These are phyloP conservation scores for Flaveria linearis DNA, from an alignment of 129 eudicot species.

Conservation along the genomic window DNA sequence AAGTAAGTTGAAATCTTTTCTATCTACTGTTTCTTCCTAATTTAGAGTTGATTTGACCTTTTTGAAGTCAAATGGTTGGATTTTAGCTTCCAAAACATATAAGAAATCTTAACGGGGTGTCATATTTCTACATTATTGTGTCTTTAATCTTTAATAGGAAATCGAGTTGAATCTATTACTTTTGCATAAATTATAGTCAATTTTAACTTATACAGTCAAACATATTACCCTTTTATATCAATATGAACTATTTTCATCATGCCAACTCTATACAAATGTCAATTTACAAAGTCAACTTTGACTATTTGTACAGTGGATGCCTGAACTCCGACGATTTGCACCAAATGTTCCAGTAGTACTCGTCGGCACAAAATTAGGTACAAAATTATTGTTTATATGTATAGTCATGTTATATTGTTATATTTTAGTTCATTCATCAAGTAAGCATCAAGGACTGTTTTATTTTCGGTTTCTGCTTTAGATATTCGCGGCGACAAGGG, in stretches of 20 bases:
- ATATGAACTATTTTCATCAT: neutral
- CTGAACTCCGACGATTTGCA: constrained; percentile 94
- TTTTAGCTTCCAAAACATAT: neutral
- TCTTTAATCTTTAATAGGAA: neutral
- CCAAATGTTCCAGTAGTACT: constrained; percentile 97
- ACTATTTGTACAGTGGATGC: constrained; percentile 83
- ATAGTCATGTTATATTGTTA: neutral
- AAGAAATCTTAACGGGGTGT: neutral
- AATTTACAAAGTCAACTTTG: constrained; percentile 20
- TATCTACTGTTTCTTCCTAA: neutral
- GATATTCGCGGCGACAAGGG: constrained; percentile 86
- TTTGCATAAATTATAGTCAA: neutral
- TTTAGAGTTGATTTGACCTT: neutral
- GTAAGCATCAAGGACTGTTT: neutral
- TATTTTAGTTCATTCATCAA: neutral
- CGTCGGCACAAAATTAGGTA: constrained; percentile 95
- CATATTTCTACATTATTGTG: neutral
- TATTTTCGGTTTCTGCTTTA: constrained; percentile 20
- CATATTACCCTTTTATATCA: neutral
- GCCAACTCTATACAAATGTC: neutral
- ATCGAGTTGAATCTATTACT: neutral
- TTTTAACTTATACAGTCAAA: constrained; percentile 10
- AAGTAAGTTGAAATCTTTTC: constrained; percentile 30
- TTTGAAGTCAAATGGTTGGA: neutral
- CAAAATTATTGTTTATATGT: neutral